Percentiles rank a stretch among this genome's conserved stretches.
phyloP scores from a whole-genome alignment of 2,329 filamentous ascomycete genomes.

The Albophoma yamanashiensis region DNA sequence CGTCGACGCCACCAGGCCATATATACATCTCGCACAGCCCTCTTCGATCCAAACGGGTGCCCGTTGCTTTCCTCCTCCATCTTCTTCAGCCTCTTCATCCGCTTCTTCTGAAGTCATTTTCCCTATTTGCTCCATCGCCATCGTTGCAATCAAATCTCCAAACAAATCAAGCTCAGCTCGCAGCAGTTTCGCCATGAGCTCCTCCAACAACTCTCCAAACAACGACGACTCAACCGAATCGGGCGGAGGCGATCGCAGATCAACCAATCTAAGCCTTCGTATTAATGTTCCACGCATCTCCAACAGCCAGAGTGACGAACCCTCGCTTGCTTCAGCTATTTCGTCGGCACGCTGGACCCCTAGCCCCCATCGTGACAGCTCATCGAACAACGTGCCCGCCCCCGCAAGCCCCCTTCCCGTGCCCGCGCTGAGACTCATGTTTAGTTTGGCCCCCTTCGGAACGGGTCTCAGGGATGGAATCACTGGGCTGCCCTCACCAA shows the following conservation, averaged over 20 bases:
- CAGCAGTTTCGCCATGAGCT: not conserved
- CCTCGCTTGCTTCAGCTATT: not conserved
- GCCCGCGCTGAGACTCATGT: not conserved
- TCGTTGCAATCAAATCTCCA: not conserved
- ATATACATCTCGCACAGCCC: not conserved
- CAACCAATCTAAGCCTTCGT: too few relatives aligned
- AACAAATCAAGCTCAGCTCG: not conserved
- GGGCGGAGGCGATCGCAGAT: not conserved
- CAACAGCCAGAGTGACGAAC: too few relatives aligned
- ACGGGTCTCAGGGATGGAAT: not conserved
- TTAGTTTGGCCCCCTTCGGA: not conserved
- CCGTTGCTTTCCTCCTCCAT: not conserved
- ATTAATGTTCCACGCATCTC: not conserved
- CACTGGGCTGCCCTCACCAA: not conserved
- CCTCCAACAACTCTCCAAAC: not conserved
- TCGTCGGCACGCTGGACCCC: conserved; percentile 1
- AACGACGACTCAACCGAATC: not conserved
- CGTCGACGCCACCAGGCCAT: not conserved
- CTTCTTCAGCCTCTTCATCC: not conserved
- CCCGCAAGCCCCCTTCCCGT: not conserved
- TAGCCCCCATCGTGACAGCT: not conserved
- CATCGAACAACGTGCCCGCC: not conserved
- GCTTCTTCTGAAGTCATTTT: not conserved
- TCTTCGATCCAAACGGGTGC: not conserved
- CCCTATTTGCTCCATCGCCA: not conserved